Evolutionary conservation across 352 stramenopile species (phyloP), one percentile per base, ranked within the genome.

Genomic region (Phytophthora rubi): DNA sequence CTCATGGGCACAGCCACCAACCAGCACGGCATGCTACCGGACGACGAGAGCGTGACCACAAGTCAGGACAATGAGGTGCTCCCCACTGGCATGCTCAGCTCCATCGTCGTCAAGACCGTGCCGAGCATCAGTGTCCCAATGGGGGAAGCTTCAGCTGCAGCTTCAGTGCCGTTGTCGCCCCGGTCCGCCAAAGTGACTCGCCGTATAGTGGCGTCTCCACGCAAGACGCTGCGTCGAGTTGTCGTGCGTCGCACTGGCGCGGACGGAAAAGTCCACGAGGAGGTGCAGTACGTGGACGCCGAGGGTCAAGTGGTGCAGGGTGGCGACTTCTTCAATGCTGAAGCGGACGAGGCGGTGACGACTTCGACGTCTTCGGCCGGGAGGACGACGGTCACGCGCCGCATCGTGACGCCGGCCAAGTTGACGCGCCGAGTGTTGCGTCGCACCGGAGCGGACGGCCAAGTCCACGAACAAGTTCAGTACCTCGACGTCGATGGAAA

Each of bases 401-500:
- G 49, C 6, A 33, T 64, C 26, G 51, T 58, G 13, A 66, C 70
- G 5, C 65, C 65, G 2, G 32, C 16, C 2, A 63, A 66, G 33
- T 3, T 72, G 9, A 42, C 53, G 9, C 62, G 68, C 15, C 55
- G 73, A n/a, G 48, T 71, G 2, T 53, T 73, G 4, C 72, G 55
- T 8, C 52, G 37, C 39, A 73, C 58, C 0, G 71, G 58, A 10
- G 54, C 52, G 18, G 62, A 70, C 28, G 71, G 71, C 28, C 45
- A 70, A 52, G 53, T 68, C 9, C 56, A 59, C 0, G 64, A 70
- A 56, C 53, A 70, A 57, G 52, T 70, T 39, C 61, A 73, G 52
- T 79, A 70, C 26, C 44, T 82, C 12, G 64, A 71, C 18, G 58
- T 47, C 16, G 62, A 73, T 35, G 64, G 60, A 32, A 74, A 75